Conservation (phyloP, 2,329 filamentous ascomycete species). For the Coniochaeta sp. region DNA sequence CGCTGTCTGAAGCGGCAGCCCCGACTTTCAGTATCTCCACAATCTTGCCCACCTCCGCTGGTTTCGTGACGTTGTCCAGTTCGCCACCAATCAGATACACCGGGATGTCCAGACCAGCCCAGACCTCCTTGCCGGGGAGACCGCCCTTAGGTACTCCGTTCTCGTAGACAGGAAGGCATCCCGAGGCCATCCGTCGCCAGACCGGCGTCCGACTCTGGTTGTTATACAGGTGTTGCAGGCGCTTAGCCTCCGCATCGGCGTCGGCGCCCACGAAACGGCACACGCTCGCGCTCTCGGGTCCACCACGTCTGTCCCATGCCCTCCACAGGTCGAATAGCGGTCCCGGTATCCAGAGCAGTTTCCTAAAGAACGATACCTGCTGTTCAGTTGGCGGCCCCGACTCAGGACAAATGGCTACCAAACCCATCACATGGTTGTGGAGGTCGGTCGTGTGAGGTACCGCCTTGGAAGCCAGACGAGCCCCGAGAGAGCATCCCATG, state of each 20-base stretch:
- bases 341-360: conserved; percentile 61
- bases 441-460: conserved; percentile 41
- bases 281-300: conserved; percentile 71
- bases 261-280: conserved; percentile 64
- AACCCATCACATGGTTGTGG: conserved; percentile 60
- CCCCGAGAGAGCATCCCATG: conserved; percentile 76
- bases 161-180: conserved; percentile 56
- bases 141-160: conserved; percentile 50
- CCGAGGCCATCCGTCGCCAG: conserved; percentile 74
- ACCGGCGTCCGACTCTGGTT: conserved; percentile 75
- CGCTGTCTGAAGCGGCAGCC: conserved; percentile 9
- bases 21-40: conserved; percentile 28
- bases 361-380: conserved; percentile 42
- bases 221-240: conserved; percentile 69
- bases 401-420: conserved; percentile 77
- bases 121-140: conserved; percentile 61
- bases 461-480: conserved; percentile 54
- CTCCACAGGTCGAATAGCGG: conserved; percentile 72
- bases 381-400: conserved; percentile 54
- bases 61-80: conserved; percentile 68
- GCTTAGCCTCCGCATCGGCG: conserved; percentile 58
- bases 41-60: conserved; percentile 64
- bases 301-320: conserved; percentile 71
- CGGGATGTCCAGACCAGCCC: conserved; percentile 66
- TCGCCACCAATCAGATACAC: conserved; percentile 75